Evolutionary conservation across 768 basidiomycete species (phyloP).

Genomic region (Crucibulum laeve): DNA sequence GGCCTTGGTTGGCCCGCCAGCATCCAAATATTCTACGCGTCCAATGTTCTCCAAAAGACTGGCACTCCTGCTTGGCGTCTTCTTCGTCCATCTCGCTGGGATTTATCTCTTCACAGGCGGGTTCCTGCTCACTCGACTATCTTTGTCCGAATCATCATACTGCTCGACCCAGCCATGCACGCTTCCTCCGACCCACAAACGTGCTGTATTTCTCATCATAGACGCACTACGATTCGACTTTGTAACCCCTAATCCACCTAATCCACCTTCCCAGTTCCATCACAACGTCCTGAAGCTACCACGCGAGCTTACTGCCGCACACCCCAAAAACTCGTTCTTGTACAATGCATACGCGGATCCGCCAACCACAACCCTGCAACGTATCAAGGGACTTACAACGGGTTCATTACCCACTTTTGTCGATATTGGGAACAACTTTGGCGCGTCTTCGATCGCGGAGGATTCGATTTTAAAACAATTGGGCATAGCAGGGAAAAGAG

Average conservation of each 20-base stretch:
- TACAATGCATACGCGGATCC: constrained; percentile 92
- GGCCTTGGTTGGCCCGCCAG: too few relatives aligned
- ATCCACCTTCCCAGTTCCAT: constrained; percentile 61
- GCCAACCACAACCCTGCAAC: constrained; percentile 91
- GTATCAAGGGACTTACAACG: constrained; percentile 92
- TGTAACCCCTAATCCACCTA: constrained; percentile 64
- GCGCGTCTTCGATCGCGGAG: constrained; percentile 79
- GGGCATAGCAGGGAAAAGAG: constrained; percentile 51
- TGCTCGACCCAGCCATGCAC: constrained; percentile 39
- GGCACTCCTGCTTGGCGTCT: constrained; percentile 47
- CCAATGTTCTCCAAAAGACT: constrained; percentile 3
- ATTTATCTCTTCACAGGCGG: constrained; percentile 90
- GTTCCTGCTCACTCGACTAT: constrained; percentile 79
- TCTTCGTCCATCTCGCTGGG: constrained; percentile 66
- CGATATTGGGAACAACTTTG: constrained; percentile 92
- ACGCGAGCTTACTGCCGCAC: constrained; percentile 53
- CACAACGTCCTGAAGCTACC: constrained; percentile 85
- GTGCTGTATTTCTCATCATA: constrained; percentile 82
- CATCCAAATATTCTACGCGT: neutral
- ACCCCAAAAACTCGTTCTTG: constrained; percentile 75
- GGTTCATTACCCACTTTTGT: constrained; percentile 95
- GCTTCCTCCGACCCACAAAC: constrained; percentile 63
- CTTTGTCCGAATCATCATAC: constrained; percentile 53
- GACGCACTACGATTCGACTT: constrained; percentile 96
- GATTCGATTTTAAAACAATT: constrained; percentile 86